Percentiles rank a stretch among this genome's conserved stretches.
These are phyloP conservation scores for Ganoderma leucocontextum DNA, from an alignment of 1,284 basidiomycete species.

Conservation along the genomic window DNA sequence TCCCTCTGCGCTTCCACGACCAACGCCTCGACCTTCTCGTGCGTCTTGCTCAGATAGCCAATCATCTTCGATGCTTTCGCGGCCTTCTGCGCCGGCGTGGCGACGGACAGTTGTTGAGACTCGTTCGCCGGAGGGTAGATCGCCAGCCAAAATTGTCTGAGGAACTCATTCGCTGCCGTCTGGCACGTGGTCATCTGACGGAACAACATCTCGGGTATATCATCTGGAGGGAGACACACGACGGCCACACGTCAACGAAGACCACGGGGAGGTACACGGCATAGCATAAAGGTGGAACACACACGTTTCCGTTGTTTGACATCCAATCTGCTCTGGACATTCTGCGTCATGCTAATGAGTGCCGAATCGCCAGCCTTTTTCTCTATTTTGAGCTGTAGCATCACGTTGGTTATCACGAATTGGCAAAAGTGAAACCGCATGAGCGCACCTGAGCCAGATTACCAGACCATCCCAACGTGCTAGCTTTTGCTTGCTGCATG, in stretches of 20 bases:
- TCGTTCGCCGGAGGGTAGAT: constrained; percentile 82
- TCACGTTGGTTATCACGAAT: no score
- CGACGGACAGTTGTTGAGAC: constrained; percentile 52
- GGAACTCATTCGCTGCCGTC: constrained; percentile 93
- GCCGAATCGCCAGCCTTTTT: constrained; percentile 71
- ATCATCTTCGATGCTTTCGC: constrained; percentile 88
- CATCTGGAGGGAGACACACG: constrained; percentile 54
- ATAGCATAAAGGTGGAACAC: constrained; percentile 32
- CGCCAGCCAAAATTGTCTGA: constrained; percentile 95
- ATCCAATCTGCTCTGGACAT: constrained; percentile 73
- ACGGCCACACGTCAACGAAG: constrained; percentile 1
- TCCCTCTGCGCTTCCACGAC: constrained; percentile 68
- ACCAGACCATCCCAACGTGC: constrained; percentile 65
- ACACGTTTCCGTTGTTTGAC: constrained; percentile 69
- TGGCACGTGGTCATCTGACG: constrained; percentile 89
- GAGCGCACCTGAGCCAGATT: constrained; percentile 60
- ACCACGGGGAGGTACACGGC: neutral
- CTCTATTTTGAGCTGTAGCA: constrained; percentile 61
- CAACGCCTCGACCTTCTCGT: constrained; percentile 82
- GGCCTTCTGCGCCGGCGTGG: constrained; percentile 70
- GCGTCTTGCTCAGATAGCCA: constrained; percentile 79
- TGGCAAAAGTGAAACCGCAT: constrained; percentile 18
- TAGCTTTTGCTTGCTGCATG: constrained; percentile 54
- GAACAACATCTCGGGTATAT: constrained; percentile 82
- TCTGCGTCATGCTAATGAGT: constrained; percentile 78